Evolutionary conservation across 2,329 filamentous ascomycete genomes (phyloP), one percentile per base, ranked within the genome.

Genomic region (Kalmusia sp.): DNA sequence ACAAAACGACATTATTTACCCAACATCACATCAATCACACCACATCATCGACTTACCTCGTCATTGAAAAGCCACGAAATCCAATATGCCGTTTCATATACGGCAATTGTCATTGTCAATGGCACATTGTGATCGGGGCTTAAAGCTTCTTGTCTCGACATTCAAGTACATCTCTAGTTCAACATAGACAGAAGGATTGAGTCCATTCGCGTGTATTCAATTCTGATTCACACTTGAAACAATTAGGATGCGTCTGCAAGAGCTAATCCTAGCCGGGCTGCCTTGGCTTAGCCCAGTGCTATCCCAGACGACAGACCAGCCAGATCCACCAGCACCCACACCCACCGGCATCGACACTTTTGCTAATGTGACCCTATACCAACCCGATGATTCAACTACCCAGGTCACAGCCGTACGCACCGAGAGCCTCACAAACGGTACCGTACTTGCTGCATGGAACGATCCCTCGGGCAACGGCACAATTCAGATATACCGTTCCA

Each of bases 301-400:
- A 11, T 37, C 37, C 48, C 49, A 45, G 17, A n/a, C 4, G 5
- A 15, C 45, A 44, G 27, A 55, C 27, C 19, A 33, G 19, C 15
- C 45, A 21, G 54, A 61, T 11, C 44, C 54, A 1, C 58, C 57
- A n/a, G 35, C 30, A 12, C 55, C 58, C 19, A 50, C 51, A 12
- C 54, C 49, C 37, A 56, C 59, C 24, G 50, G 58, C 15, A 49
- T 64, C 34, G 60, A 64, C 33, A 46, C 53, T 15, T 67, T 63
- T 24, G 52, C 57, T 8, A 67, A 67, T 35, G 54, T 54, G 2
- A 67, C 63, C 17, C 50, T 65, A 30, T 65, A 62, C 46, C 52
- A 64, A 14, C 62, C 62, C 17, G 55, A 56, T 17, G 49, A 55
- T 38, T 35, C 46, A 2, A 24, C 35, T 1, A 37, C 47, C 3